A percentile compares a stretch with the other conserved stretches of the same genome.
Conservation (phyloP, 2,329 filamentous ascomycete species). For the Emmonsia crescens region DNA sequence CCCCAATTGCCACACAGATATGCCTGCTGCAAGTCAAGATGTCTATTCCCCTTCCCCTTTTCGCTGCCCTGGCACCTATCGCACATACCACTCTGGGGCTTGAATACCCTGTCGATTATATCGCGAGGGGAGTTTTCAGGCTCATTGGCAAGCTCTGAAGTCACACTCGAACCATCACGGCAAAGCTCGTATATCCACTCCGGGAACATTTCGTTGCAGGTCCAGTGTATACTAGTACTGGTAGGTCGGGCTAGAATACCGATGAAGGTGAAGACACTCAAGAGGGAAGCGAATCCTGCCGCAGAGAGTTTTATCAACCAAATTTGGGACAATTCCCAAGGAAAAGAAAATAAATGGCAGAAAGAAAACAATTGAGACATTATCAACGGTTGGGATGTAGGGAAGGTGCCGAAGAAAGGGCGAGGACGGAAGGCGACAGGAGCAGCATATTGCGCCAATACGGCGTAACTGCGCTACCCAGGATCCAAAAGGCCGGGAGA, state of each 20-base stretch:
- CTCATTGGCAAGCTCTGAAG: constrained; percentile 44
- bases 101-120: constrained; percentile 48
- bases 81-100: constrained; percentile 15
- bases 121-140: constrained; percentile 43
- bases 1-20: constrained; percentile 58
- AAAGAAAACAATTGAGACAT: background rate
- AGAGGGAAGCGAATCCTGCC: background rate
- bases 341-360: background rate
- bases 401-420: background rate
- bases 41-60: background rate
- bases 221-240: constrained; percentile 13
- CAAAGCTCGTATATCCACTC: constrained; percentile 44
- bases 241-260: constrained; percentile 7
- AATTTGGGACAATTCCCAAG: background rate
- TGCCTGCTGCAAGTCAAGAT: constrained; percentile 41
- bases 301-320: background rate
- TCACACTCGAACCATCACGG: constrained; percentile 45
- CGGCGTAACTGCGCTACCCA: background rate
- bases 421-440: background rate
- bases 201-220: constrained; percentile 27
- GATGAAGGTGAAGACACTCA: constrained; percentile 5
- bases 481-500: background rate
- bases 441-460: background rate
- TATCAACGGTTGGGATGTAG: background rate
- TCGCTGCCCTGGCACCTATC: background rate